Conservation (phyloP, 129 eudicot genomes). For the Calendula officinalis region DNA sequence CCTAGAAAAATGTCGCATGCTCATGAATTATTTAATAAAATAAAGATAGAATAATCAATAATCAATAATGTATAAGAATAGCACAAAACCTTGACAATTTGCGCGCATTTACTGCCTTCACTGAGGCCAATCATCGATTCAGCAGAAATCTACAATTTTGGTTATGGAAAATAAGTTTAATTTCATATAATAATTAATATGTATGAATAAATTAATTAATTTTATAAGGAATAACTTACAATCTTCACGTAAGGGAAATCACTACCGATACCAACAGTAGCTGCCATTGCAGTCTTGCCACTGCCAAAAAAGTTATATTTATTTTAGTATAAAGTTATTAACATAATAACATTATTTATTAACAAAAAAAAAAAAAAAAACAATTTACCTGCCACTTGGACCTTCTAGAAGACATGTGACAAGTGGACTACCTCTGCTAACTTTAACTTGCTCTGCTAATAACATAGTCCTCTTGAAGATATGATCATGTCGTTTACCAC, state of each 20-base stretch:
- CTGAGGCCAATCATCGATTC: constrained; percentile 99
- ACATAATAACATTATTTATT: constrained; percentile 11
- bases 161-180: neutral
- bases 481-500: constrained; percentile 85
- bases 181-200: constrained; percentile 13
- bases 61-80: neutral
- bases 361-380: constrained; percentile 4
- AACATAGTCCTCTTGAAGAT: constrained; percentile 85
- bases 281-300: constrained; percentile 99
- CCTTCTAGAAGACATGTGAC: constrained; percentile 95
- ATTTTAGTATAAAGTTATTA: neutral
- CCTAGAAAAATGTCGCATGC: constrained; percentile 44
- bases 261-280: constrained; percentile 94
- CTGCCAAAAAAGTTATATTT: constrained; percentile 39
- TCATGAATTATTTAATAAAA: constrained; percentile 11
- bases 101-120: constrained; percentile 94
- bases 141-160: constrained; percentile 72
- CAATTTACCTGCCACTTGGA: constrained; percentile 90
- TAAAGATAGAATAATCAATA: neutral
- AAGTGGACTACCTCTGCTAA: constrained; percentile 93
- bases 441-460: constrained; percentile 90
- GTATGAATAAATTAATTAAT: neutral
- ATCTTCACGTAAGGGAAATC: constrained; percentile 97
- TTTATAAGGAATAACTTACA: constrained; percentile 46
- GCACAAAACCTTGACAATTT: constrained; percentile 76